These are phyloP conservation scores for Lachnellula arida DNA, from an alignment of 2,329 filamentous ascomycete species.

Conservation along the genomic window DNA sequence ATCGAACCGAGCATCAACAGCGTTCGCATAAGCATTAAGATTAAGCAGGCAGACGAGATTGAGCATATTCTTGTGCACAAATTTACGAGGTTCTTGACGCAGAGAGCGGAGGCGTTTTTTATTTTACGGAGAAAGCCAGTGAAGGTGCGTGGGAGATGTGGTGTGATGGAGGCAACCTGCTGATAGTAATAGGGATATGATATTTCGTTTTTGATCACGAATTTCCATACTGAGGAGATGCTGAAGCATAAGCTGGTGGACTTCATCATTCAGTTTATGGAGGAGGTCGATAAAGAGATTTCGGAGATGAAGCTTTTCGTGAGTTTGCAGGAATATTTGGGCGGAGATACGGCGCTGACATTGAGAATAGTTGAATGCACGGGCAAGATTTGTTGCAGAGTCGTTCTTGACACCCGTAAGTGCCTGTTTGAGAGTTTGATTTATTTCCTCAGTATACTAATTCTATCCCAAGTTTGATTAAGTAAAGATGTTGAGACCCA, in stretches of 20 bases:
- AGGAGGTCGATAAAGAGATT: constrained; percentile 99
- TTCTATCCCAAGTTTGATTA: constrained; percentile 24
- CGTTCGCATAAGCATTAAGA: constrained; percentile 94
- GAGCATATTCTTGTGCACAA: constrained; percentile 98
- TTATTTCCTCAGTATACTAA: not conserved
- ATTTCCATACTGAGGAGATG: constrained; percentile 98
- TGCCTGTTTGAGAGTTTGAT: not conserved
- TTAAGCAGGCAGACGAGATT: constrained; percentile 99
- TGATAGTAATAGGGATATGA: constrained; percentile 72
- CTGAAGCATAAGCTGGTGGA: constrained; percentile 98
- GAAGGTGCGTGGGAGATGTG: constrained; percentile 54
- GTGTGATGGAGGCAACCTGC: constrained; percentile 6
- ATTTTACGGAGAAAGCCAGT: constrained; percentile 93
- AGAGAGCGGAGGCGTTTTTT: constrained; percentile 95
- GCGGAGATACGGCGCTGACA: constrained; percentile 20
- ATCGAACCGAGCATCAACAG: constrained; percentile 98
- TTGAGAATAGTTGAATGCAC: constrained; percentile 73
- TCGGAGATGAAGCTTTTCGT: constrained; percentile 99
- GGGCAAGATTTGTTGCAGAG: constrained; percentile 95
- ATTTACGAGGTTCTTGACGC: constrained; percentile 93
- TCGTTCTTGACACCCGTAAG: constrained; percentile 92
- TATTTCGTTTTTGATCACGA: constrained; percentile 97
- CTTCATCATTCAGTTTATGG: constrained; percentile 99
- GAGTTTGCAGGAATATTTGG: constrained; percentile 38
- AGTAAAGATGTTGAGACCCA: not conserved